Evolutionary conservation across 176 grass and related monocot genomes (phyloP), one percentile per base, ranked within the genome.

Genomic region (Stipa capillata): DNA sequence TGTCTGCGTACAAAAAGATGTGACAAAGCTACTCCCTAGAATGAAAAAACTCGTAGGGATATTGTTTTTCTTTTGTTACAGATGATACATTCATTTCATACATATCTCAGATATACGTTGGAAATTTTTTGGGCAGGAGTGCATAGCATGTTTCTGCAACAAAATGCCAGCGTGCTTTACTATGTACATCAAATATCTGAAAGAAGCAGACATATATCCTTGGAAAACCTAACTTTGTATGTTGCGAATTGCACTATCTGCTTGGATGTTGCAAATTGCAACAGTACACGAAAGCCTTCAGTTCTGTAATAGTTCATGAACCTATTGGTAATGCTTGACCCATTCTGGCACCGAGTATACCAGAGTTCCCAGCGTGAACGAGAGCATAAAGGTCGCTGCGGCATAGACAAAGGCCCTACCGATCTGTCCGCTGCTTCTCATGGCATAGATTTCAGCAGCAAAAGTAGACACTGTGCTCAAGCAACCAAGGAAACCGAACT

Each of bases 391-490:
- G 21, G 96, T 98, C 7, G 66, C 57, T 28, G 79, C n/a, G 4
- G 88, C 84, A 88, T 95, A 98, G 42, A 85, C 64, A 28, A 91
- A 91, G 48, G 92, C 92, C 62, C 84, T 98, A 8, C 67, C 66
- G 4, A 89, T 90, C 41, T 93, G 83, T 18, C 92, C 81, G 33
- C 92, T 94, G 79, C 91, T 89, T 80, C 92, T 87, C 92, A 98
- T 93, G 29, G 74, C 89, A 54, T 93, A 95, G 37, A 98, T 72
- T 91, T 98, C 96, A 61, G 96, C 89, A 70, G 84, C 88, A 73
- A 98, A 95, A 79, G 96, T 98, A 47, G 96, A 98, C 27, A 98
- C 96, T 17, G 92, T 98, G 78, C 96, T 98, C 84, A 98, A 56
- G 65, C 96, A 98, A 33, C 96, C 92, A 5, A 93, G 90, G 65